phyloP scores from a whole-genome alignment of 805 yeast genomes.

The Nakazawaea wyomingensis region DNA sequence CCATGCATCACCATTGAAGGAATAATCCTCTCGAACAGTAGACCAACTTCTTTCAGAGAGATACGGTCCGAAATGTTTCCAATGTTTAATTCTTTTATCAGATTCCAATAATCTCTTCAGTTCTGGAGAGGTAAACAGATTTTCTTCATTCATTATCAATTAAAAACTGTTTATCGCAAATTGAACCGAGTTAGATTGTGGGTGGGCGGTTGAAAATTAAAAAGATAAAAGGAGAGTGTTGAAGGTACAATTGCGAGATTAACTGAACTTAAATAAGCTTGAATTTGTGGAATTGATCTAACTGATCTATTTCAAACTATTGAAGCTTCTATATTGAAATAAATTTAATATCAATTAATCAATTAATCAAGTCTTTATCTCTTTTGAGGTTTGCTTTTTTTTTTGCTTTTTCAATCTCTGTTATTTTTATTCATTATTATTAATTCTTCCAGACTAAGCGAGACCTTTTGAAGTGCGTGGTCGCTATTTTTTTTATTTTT shows the following conservation, averaged over 20 bases:
- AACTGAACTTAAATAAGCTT: neutral
- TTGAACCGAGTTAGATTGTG: neutral
- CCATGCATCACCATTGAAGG: constrained; percentile 88
- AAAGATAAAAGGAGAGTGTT: too few species aligned
- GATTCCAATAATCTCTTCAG: constrained; percentile 34
- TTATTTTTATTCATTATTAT: too few species aligned
- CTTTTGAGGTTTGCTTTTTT: too few species aligned
- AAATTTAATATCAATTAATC: too few species aligned
- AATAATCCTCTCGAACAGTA: constrained; percentile 83
- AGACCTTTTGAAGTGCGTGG: too few species aligned
- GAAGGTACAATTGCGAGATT: too few species aligned
- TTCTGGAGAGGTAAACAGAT: constrained; percentile 4
- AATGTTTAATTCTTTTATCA: constrained; percentile 41
- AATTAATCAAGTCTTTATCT: too few species aligned
- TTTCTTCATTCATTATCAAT: neutral
- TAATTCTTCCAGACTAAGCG: too few species aligned
- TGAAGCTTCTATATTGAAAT: too few species aligned
- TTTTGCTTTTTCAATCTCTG: too few species aligned
- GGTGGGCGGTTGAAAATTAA: neutral
- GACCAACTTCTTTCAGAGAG: constrained; percentile 87
- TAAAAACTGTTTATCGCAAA: too few species aligned
- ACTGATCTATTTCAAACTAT: neutral
- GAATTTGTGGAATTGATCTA: neutral
- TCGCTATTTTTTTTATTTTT: too few species aligned
- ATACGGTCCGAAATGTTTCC: constrained; percentile 92